Conservation (phyloP, 805 yeast species). For the Candida arabinofermentans region DNA sequence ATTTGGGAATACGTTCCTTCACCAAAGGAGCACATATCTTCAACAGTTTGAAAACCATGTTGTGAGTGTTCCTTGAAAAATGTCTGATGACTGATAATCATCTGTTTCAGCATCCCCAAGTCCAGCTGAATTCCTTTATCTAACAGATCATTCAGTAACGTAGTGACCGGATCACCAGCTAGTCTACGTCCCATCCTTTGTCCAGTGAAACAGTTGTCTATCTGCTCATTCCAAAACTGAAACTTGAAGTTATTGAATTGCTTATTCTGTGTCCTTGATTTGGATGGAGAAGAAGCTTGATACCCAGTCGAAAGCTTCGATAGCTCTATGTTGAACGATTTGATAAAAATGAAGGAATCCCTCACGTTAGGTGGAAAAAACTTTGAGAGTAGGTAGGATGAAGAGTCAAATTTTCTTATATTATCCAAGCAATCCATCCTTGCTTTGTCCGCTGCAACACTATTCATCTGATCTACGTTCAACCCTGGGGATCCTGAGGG, state of each 20-base stretch:
- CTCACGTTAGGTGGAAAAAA: constrained; percentile 64
- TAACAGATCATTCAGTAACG: constrained; percentile 53
- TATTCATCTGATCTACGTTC: background rate
- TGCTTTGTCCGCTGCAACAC: constrained; percentile 25
- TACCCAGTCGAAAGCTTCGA: constrained; percentile 26
- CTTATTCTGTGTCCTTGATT: constrained; percentile 23
- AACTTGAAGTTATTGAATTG: constrained; percentile 51
- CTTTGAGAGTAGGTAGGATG: constrained; percentile 61
- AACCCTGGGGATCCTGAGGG: background rate
- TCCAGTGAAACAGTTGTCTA: constrained; percentile 37
- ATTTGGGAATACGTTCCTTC: constrained; percentile 77
- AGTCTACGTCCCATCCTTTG: background rate
- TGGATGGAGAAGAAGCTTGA: constrained; percentile 27
- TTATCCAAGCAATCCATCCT: constrained; percentile 42
- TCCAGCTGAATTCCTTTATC: constrained; percentile 48
- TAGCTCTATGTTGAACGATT: constrained; percentile 64
- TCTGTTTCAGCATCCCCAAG: constrained; percentile 50
- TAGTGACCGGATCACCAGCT: constrained; percentile 57
- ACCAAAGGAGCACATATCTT: constrained; percentile 68
- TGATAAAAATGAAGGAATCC: constrained; percentile 58
- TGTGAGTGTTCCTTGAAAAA: constrained; percentile 47
- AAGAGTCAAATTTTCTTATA: constrained; percentile 50
- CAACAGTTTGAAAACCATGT: constrained; percentile 36
- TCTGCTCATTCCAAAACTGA: constrained; percentile 68
- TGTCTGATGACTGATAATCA: constrained; percentile 54